Base-by-base conservation (phyloP, 1,139 yeast genomes). In the Nakaseomyces kungkrabaensis region DNA sequence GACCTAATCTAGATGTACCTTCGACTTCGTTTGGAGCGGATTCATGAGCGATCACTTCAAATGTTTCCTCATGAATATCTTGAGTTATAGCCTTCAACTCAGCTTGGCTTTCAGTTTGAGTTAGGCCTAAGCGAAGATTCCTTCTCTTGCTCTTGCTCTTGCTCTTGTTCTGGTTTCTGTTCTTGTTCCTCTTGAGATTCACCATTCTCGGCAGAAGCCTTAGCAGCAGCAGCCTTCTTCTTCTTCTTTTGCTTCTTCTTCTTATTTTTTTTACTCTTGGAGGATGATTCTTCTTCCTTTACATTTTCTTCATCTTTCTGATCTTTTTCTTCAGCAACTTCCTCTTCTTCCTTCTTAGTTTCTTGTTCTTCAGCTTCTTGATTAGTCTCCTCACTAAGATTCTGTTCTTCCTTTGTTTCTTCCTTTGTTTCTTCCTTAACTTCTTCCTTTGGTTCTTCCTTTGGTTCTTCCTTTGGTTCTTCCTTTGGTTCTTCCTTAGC, bases 1-100 rank as follows among this genome's bases (percentile, higher is more conserved):
- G 85, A 1, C 96, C 94, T 25, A 84, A 73, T 52, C 92, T 70
- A 1, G 72, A 54, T 17, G 34, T 13, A n/a, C 49, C 51, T 10
- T 49, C 48, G 6, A 33, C 51, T 4, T 48, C 49, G 13, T 43
- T 49, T 4, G 38, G 45, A 8, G 42, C 44, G 17, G 44, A 45
- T 42, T 54, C 59, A 51, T 61, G 64, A 5, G 61, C 61, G 26
- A 56, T 51, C 1, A 50, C 51, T 42, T 59, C 62, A 24, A 54
- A 40, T 3, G 56, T 48, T 49, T 60, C 60, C 46, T 59, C 63
- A 31, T 57, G 56, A 5, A 59, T 59, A 36, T 58, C 64, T 42
- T 57, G 59, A 33, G 60, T 54, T 52, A 56, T 51, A 10, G 58
- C 58, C 36, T 46, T 49, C 45, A 56, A 37, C 49, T 54, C 57